phyloP scores from a whole-genome alignment of 495 filamentous ascomycete genomes.

The Aspergillus kassunensis region DNA sequence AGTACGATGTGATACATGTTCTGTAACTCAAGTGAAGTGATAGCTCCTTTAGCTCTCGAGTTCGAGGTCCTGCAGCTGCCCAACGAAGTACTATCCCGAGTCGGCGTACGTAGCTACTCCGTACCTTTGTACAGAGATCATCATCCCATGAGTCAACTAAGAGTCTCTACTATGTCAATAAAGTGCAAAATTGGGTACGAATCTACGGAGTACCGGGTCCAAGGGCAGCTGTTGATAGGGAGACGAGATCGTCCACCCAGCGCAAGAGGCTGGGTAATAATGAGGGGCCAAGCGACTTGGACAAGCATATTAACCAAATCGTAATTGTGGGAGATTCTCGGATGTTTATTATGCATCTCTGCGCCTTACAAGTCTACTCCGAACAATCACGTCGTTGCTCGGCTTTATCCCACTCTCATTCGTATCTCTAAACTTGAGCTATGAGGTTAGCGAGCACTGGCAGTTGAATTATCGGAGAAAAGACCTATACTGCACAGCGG shows the following conservation, averaged over 20 bases:
- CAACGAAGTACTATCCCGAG: no score
- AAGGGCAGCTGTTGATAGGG: constrained; percentile 10
- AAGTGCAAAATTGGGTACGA: neutral
- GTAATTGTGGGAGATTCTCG: neutral
- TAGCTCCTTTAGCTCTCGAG: no score
- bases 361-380: no score
- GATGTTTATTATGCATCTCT: neutral
- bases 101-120: no score
- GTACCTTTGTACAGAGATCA: neutral
- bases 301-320: constrained; percentile 7
- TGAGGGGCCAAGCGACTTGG: constrained; percentile 10
- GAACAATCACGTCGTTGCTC: no score
- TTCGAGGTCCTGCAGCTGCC: no score
- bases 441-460: no score
- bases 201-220: neutral
- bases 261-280: constrained; percentile 8
- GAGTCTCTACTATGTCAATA: neutral
- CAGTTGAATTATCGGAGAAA: neutral
- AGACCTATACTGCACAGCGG: constrained; percentile 5
- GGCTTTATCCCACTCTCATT: no score
- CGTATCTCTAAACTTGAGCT: no score
- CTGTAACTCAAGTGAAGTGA: no score
- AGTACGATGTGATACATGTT: no score
- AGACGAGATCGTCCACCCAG: constrained; percentile 11
- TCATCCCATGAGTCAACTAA: neutral